Evolutionary conservation across 345 rosid genomes (phyloP), one percentile per base, ranked within the genome.

Genomic region (Excoecaria agallocha): DNA sequence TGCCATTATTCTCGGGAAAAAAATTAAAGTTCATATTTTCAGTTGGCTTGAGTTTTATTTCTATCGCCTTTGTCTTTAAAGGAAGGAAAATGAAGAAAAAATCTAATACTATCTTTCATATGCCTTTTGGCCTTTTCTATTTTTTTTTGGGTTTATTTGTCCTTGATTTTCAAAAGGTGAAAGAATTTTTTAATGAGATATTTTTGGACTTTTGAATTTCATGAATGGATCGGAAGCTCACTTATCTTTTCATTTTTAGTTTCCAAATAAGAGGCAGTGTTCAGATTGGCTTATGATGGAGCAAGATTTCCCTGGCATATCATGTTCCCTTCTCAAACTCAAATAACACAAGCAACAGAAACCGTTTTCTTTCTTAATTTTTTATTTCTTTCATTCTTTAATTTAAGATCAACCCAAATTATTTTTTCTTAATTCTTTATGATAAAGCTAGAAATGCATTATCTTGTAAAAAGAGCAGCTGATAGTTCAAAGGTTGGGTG

Each of bases 281-380:
- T 2, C n/a, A 5, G 59, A n/a, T 8, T 19, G 24, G 59, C 25
- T 55, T 55, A 4, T 55, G 55, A 7, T 55, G 25, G 57, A 8
- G 59, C 22, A 55, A 55, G 22, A n/a, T n/a, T n/a, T n/a, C n/a
- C n/a, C n/a, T n/a, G 89, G 88, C 86, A 79, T 68, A 76, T 49
- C 57, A 54, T 83, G 83, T 82, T 78, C 70, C 49, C 49, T 75
- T 70, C 81, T 59, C 59, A 60, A 43, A 22, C 17, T 45, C n/a
- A n/a, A n/a, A n/a, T n/a, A n/a, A 20, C 11, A 25, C 12, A 57
- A 6, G n/a, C 45, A n/a, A 25, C 22, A 12, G 15, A 73, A 15
- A 8, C 39, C 15, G 15, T 75, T 76, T 66, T 22, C 41, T 77
- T 72, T 69, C 67, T 80, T 46, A 56, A 24, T n/a, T 35, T 78